Conservation (phyloP, 1,139 yeast genomes). For the Taphrina wiesneri region DNA sequence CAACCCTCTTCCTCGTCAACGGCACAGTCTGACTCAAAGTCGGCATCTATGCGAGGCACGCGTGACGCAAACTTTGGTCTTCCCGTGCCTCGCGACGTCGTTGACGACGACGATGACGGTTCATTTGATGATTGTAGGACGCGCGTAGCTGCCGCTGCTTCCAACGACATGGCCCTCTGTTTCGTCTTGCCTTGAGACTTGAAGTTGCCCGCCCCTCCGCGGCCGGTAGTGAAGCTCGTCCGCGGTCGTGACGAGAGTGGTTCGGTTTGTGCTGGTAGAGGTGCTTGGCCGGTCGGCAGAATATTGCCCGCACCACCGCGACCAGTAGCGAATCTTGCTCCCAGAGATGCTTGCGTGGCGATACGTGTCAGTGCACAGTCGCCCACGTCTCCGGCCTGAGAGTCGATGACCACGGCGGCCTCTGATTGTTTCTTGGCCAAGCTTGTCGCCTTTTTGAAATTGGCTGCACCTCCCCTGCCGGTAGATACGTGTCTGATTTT, state of each 20-base stretch:
- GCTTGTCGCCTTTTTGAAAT: conserved; percentile 14
- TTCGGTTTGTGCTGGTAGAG: conserved; percentile 6
- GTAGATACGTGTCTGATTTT: conserved; percentile 7
- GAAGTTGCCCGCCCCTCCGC: conserved; percentile 30
- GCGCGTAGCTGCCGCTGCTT: neutral
- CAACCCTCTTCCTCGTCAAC: conserved; percentile 6
- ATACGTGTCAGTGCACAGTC: conserved; percentile 23
- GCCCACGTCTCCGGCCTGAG: neutral
- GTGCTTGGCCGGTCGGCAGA: conserved; percentile 20
- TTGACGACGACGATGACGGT: neutral
- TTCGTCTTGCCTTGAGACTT: neutral
- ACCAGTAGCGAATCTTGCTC: conserved; percentile 30
- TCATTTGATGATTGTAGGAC: neutral
- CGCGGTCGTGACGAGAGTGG: neutral
- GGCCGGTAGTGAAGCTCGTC: conserved; percentile 2
- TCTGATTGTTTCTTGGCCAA: neutral
- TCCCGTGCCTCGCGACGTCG: neutral
- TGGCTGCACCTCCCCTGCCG: conserved; percentile 23
- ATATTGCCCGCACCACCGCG: conserved; percentile 33
- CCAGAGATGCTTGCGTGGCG: conserved; percentile 13
- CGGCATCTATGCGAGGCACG: conserved; percentile 29
- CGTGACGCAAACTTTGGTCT: conserved; percentile 10
- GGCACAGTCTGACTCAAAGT: conserved; percentile 5
- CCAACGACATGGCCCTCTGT: neutral
- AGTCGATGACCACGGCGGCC: neutral